phyloP scores from a whole-genome alignment of 768 basidiomycete species.

The Phaeolepiota aurea region DNA sequence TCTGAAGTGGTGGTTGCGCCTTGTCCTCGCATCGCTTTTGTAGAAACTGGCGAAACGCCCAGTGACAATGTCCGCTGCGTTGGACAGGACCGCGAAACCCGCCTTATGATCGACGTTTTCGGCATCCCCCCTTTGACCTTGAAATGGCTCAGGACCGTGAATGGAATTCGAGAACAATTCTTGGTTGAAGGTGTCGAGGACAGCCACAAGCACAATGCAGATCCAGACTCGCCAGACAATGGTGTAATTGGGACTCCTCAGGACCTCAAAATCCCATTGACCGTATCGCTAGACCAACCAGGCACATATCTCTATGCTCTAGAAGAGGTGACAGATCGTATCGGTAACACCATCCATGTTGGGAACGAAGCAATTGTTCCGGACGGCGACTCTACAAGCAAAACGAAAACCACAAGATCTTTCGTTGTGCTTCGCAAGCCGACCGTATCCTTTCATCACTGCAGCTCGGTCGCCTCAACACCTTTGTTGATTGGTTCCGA shows the following conservation, averaged over 20 bases:
- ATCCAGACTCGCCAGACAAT: slow-evolving; percentile 10
- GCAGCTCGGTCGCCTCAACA: slow-evolving; percentile 61
- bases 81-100: slow-evolving; percentile 51
- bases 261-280: slow-evolving; percentile 59
- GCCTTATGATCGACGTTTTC: slow-evolving; percentile 54
- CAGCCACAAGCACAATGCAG: slow-evolving; percentile 27
- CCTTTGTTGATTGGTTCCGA: slow-evolving; percentile 68
- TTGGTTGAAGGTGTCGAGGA: slow-evolving; percentile 81
- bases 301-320: slow-evolving; percentile 69
- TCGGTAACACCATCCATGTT: slow-evolving; percentile 65
- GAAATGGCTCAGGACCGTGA: slow-evolving; percentile 65
- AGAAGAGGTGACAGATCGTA: slow-evolving; percentile 75
- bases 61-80: slow-evolving; percentile 53
- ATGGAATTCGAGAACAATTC: slow-evolving; percentile 59
- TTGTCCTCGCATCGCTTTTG: slow-evolving; percentile 73
- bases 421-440: slow-evolving; percentile 68
- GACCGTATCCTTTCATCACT: slow-evolving; percentile 62
- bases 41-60: slow-evolving; percentile 25
- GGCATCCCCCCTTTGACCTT: slow-evolving; percentile 76
- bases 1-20: slow-evolving; percentile 68
- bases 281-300: slow-evolving; percentile 49
- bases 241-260: slow-evolving; percentile 30
- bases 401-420: slow-evolving; percentile 46
- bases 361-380: slow-evolving; percentile 19
- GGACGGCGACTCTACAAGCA: slow-evolving; percentile 18